Evolutionary conservation across 768 basidiomycete genomes (phyloP), one percentile per base, ranked within the genome.

Genomic region (Leucocoprinus leucothites): DNA sequence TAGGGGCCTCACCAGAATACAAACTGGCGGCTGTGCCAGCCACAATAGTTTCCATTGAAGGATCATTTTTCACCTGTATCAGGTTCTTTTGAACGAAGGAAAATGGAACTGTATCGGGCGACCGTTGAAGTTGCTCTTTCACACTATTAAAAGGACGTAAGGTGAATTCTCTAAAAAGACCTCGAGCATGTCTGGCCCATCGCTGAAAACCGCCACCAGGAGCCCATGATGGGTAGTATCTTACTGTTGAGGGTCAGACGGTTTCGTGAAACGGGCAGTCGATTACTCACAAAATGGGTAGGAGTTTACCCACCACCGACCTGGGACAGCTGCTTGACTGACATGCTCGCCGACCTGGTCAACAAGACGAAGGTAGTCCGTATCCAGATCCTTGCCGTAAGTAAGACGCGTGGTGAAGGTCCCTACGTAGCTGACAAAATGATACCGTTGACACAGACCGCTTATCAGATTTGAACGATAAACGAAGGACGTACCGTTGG

Each of bases 1-100:
- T 34, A n/a, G 14, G 9, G 9, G 31, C 3, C 47, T 2, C n/a
- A 48, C 47, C 47, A 13, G 47, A 48, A 9, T 34, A 48, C 5
- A 48, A n/a, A 21, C 47, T 48, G 31, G 47, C 47, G 9, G 47
- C 47, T 5, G 34, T 48, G 6, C 47, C 47, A 35, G 47, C 24
- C 19, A 48, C 18, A 19, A 35, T 18, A 19, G 25, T n/a, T 9
- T 48, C 47, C 16, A 35, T 34, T 48, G 7, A 13, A 34, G 28
- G 9, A 31, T 5, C 18, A 1, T 2, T 18, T 18, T 16, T n/a
- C 16, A 9, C 3, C 47, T 31, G 18, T 16, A 18, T 6, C 31
- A 34, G 25, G n/a, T 45, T 45, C 24, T 48, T 48, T n/a, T 48
- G 47, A 35, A 48, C 26, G 21, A 48, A 48, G n/a, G 47, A 48